Evolutionary conservation across 2,329 filamentous ascomycete genomes (phyloP), one percentile per base, ranked within the genome.

Genomic region (Albophoma yamanashiensis): DNA sequence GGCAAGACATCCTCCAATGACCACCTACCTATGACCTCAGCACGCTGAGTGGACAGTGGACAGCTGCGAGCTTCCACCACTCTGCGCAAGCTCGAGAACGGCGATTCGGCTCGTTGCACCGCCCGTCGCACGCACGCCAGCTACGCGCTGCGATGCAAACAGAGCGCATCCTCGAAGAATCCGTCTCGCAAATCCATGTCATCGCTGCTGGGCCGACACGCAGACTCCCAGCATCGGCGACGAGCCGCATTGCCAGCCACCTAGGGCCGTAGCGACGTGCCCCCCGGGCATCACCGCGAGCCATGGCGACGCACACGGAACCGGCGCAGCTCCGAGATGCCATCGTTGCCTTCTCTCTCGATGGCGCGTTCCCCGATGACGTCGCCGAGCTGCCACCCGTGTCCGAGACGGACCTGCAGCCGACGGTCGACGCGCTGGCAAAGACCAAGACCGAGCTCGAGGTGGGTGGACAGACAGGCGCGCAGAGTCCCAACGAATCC

Each of bases 281-380:
- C 7, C 25, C 27, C 47, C 47, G 3, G 7, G 31, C 50, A 22
- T n/a, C 31, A 8, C 22, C 50, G 17, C 31, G 27, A 58, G 59
- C 59, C 65, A 73, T 78, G 74, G 66, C 71, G 60, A 56, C 70
- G 17, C 59, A 66, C 9, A 63, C 67, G 22, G 71, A 70, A 3
- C 34, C 73, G 7, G 64, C 68, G 57, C 67, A 69, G 60, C 68
- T 78, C 4, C 73, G 75, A 65, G 67, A 76, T 55, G 75, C 74
- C 36, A 70, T 79, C 31, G 68, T 78, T 12, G 66, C 69, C 7
- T 79, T 79, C 64, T 68, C 74, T 2, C 65, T 76, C 20, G 70
- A 77, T 14, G 74, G 74, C 1, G 67, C 65, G 40, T 79, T 79
- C 56, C 76, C 76, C n/a, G 74, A 76, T 25, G 66, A 76, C 42